phyloP scores from a whole-genome alignment of 805 yeast species.

The Teunomyces lycoperdinae region DNA sequence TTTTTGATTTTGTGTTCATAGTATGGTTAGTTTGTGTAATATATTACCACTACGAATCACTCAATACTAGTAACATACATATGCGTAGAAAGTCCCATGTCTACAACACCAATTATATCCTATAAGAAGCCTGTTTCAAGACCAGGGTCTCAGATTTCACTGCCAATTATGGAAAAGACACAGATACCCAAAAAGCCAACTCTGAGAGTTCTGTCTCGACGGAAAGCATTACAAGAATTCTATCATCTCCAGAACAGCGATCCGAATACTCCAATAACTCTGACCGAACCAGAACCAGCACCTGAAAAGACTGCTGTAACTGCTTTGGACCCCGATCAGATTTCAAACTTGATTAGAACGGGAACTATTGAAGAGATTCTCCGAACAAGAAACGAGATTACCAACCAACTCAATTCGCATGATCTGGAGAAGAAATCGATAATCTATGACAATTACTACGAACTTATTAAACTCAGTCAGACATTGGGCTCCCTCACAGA shows the following conservation, averaged over 20 bases:
- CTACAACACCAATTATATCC: slow-evolving; percentile 22
- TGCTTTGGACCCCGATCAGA: slow-evolving; percentile 13
- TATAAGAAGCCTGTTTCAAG: slow-evolving; percentile 23
- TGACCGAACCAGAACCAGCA: not conserved
- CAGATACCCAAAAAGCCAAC: not conserved
- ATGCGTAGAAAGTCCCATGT: slow-evolving; percentile 1
- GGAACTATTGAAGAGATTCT: slow-evolving; percentile 29
- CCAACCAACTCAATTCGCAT: slow-evolving; percentile 47
- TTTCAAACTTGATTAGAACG: slow-evolving; percentile 19
- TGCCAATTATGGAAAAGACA: slow-evolving; percentile 1
- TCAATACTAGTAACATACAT: too few species aligned
- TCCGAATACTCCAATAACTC: not conserved
- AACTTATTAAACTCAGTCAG: slow-evolving; percentile 63
- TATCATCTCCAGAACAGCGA: slow-evolving; percentile 24
- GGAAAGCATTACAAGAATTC: slow-evolving; percentile 43
- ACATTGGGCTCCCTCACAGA: slow-evolving; percentile 32
- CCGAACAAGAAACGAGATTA: slow-evolving; percentile 31
- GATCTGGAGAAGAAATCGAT: slow-evolving; percentile 66
- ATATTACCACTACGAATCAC: too few species aligned
- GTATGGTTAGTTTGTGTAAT: not conserved
- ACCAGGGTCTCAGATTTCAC: slow-evolving; percentile 1
- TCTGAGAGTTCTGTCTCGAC: slow-evolving; percentile 36
- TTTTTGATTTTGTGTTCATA: too few species aligned
- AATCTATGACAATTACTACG: slow-evolving; percentile 73
- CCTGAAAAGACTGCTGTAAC: not conserved